phyloP scores from a whole-genome alignment of 1,139 yeast species.

The Maudiozyma humilis region DNA sequence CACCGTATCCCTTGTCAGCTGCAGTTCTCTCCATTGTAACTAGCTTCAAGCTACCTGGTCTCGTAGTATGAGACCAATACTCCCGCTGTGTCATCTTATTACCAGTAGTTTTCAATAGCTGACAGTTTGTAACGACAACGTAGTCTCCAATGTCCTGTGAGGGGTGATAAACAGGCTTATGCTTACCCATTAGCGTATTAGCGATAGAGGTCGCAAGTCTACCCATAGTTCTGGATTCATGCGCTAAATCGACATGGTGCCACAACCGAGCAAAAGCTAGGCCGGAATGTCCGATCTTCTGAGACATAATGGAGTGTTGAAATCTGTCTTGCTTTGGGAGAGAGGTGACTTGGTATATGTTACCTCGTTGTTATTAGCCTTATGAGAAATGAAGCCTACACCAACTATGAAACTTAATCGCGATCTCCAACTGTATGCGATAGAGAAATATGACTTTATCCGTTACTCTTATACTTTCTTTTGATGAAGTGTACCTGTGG shows the following conservation, averaged over 20 bases:
- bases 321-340: too few relatives aligned
- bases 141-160: slow-evolving; percentile 88
- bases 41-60: slow-evolving; percentile 84
- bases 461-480: too few relatives aligned
- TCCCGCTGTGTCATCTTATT: slow-evolving; percentile 71
- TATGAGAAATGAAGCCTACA: too few relatives aligned
- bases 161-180: slow-evolving; percentile 78
- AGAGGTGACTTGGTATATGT: too few relatives aligned
- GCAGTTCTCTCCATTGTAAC: slow-evolving; percentile 73
- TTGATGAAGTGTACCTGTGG: too few relatives aligned
- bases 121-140: slow-evolving; percentile 91
- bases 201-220: slow-evolving; percentile 88
- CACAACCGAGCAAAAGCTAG: slow-evolving; percentile 79
- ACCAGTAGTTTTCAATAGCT: slow-evolving; percentile 72
- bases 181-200: slow-evolving; percentile 83
- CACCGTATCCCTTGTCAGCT: slow-evolving; percentile 77
- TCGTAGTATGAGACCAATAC: slow-evolving; percentile 86
- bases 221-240: slow-evolving; percentile 80
- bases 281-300: slow-evolving; percentile 41
- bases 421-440: too few relatives aligned
- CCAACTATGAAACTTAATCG: too few relatives aligned
- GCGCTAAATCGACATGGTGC: slow-evolving; percentile 92
- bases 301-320: slow-evolving; percentile 28
- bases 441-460: too few relatives aligned
- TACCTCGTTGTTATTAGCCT: too few relatives aligned